Percentiles rank a stretch among this genome's conserved stretches.
Evolutionary conservation across 2,329 filamentous ascomycete genomes (phyloP).

Genomic region (Didymosphaeria variabile): DNA sequence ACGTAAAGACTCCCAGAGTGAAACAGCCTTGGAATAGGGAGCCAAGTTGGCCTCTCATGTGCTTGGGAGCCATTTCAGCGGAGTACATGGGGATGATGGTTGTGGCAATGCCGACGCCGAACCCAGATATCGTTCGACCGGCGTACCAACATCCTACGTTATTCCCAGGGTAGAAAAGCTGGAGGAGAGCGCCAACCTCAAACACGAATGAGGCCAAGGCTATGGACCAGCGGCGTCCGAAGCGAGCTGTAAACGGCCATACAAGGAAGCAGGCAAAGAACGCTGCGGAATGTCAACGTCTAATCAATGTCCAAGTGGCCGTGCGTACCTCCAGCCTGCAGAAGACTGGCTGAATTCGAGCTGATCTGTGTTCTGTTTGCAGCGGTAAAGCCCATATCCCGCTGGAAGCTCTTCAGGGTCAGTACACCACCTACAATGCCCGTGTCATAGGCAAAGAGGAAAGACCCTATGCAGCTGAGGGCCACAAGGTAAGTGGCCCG

Average conservation of each 20-base stretch:
- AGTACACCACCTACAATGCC: slow-evolving; percentile 56
- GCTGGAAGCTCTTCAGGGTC: slow-evolving; percentile 51
- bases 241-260: slow-evolving; percentile 55
- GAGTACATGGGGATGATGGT: slow-evolving; percentile 53
- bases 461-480: slow-evolving; percentile 37
- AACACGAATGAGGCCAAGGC: slow-evolving; percentile 55
- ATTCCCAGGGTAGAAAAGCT: slow-evolving; percentile 50
- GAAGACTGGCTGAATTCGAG: slow-evolving; percentile 54
- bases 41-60: slow-evolving; percentile 54
- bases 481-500: slow-evolving; percentile 13
- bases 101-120: slow-evolving; percentile 49
- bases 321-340: slow-evolving; percentile 52
- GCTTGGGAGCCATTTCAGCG: slow-evolving; percentile 57
- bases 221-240: slow-evolving; percentile 52
- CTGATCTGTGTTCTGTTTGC: slow-evolving; percentile 44
- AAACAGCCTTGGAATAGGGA: slow-evolving; percentile 58
- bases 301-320: neutral
- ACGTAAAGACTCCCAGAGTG: slow-evolving; percentile 54
- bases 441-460: slow-evolving; percentile 56
- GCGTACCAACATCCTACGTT: slow-evolving; percentile 52
- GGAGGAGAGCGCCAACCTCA: slow-evolving; percentile 54
- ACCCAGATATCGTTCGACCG: slow-evolving; percentile 40
- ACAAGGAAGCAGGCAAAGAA: slow-evolving; percentile 57
- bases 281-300: slow-evolving; percentile 31
- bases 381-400: slow-evolving; percentile 47